Percentiles rank a stretch among this genome's conserved stretches.
Evolutionary conservation across 345 rosid genomes (phyloP).

Genomic region (Noccaea bulbosa): DNA sequence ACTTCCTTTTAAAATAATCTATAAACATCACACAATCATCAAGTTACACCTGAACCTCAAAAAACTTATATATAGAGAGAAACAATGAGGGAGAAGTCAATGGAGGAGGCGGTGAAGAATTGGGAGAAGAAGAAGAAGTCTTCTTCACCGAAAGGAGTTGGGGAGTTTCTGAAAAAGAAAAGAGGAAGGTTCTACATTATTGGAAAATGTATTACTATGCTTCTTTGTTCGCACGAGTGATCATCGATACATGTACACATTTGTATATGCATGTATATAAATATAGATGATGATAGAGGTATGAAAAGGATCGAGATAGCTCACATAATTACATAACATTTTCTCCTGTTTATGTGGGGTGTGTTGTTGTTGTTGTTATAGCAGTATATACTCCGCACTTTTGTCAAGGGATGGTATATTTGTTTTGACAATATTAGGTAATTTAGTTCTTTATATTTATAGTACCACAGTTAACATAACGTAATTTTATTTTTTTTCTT

Average conservation of each 20-base stretch:
- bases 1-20: conserved; percentile 25
- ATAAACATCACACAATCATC: conserved; percentile 21
- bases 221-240: conserved; percentile 44
- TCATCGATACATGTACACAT: conserved; percentile 5
- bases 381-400: conserved; percentile 3
- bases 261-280: neutral
- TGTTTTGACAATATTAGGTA: neutral
- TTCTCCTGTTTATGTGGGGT: neutral
- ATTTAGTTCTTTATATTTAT: neutral
- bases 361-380: conserved; percentile 15
- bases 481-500: too few relatives aligned
- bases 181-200: conserved; percentile 44
- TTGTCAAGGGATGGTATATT: neutral
- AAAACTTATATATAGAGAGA: neutral
- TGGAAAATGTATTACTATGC: conserved; percentile 46
- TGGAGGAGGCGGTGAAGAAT: conserved; percentile 31
- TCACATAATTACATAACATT: conserved; percentile 16
- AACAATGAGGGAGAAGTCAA: conserved; percentile 26
- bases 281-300: conserved; percentile 10
- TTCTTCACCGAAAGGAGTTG: conserved; percentile 39
- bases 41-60: conserved; percentile 1
- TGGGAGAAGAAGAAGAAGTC: conserved; percentile 31
- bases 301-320: conserved; percentile 6
- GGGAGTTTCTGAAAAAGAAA: conserved; percentile 32
- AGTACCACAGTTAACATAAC: too few relatives aligned